Conservation (phyloP, 2,329 filamentous ascomycete species). For the Neoarthrinium moseri region DNA sequence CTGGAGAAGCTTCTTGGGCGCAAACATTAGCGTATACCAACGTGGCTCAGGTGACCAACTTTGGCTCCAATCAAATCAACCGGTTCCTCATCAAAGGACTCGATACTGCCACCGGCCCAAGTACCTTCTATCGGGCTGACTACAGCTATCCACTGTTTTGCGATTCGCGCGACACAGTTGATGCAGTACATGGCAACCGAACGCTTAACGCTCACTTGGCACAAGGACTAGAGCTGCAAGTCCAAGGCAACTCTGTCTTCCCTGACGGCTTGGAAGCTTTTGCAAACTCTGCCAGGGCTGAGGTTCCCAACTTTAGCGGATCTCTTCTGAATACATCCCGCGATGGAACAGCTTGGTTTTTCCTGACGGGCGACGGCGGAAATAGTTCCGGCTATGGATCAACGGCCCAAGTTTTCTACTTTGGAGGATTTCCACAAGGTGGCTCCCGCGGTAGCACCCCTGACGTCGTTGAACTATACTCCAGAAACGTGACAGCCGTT, state of each 20-base stretch:
- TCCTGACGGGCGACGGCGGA: slow-evolving; percentile 39
- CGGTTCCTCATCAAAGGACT: slow-evolving; percentile 16
- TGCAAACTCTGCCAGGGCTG: slow-evolving; percentile 22
- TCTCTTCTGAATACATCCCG: slow-evolving; percentile 45
- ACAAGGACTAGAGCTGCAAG: slow-evolving; percentile 35
- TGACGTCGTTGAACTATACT: slow-evolving; percentile 51
- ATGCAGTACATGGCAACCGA: slow-evolving; percentile 33
- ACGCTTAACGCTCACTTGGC: slow-evolving; percentile 36
- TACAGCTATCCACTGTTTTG: slow-evolving; percentile 61
- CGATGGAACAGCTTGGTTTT: slow-evolving; percentile 55
- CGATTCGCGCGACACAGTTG: slow-evolving; percentile 45
- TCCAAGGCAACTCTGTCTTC: slow-evolving; percentile 40
- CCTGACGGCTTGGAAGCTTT: slow-evolving; percentile 61
- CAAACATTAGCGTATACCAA: slow-evolving; percentile 18
- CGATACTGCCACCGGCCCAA: slow-evolving; percentile 10
- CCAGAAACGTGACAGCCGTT: slow-evolving; percentile 42
- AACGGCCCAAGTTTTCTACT: slow-evolving; percentile 56
- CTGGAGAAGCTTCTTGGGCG: slow-evolving; percentile 14
- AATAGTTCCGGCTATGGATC: slow-evolving; percentile 50
- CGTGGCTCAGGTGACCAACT: slow-evolving; percentile 12
- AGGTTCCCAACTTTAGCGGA: slow-evolving; percentile 12
- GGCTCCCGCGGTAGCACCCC: slow-evolving; percentile 13
- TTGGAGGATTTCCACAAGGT: slow-evolving; percentile 39
- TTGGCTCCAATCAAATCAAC: slow-evolving; percentile 20
- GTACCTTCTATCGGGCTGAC: slow-evolving; percentile 22